Evolutionary conservation across 495 filamentous ascomycete species (phyloP).

Genomic region (Margaritispora aquatica): DNA sequence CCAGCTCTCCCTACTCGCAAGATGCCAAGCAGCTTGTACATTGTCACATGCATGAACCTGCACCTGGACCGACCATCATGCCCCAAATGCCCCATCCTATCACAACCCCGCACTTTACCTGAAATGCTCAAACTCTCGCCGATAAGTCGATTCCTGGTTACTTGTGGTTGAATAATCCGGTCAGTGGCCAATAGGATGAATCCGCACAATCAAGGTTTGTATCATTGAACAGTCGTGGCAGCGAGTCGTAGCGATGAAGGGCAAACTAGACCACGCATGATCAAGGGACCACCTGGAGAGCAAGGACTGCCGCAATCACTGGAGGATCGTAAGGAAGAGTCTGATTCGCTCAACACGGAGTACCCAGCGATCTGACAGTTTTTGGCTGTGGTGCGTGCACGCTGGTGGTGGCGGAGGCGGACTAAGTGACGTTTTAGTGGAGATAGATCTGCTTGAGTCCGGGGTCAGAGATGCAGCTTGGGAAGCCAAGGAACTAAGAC

Average conservation of each 20-base stretch:
- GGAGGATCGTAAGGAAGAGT: too few species aligned
- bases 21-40: neutral
- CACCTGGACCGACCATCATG: neutral
- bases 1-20: neutral
- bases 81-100: too few species aligned
- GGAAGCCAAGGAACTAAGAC: neutral
- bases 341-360: too few species aligned
- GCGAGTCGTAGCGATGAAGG: neutral
- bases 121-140: neutral
- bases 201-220: neutral
- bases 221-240: neutral
- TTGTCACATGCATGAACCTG: neutral
- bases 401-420: neutral
- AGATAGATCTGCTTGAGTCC: neutral
- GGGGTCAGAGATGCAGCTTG: neutral
- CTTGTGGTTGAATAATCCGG: neutral
- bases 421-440: neutral
- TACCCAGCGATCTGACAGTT: neutral
- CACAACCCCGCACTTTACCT: neutral
- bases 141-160: neutral
- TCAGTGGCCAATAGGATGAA: neutral
- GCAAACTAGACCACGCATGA: neutral
- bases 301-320: too few species aligned
- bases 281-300: neutral
- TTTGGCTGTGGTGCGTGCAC: neutral